These are phyloP conservation scores for Microbotryum intermedium DNA, from an alignment of 1,284 basidiomycete genomes.

Conservation along the genomic window DNA sequence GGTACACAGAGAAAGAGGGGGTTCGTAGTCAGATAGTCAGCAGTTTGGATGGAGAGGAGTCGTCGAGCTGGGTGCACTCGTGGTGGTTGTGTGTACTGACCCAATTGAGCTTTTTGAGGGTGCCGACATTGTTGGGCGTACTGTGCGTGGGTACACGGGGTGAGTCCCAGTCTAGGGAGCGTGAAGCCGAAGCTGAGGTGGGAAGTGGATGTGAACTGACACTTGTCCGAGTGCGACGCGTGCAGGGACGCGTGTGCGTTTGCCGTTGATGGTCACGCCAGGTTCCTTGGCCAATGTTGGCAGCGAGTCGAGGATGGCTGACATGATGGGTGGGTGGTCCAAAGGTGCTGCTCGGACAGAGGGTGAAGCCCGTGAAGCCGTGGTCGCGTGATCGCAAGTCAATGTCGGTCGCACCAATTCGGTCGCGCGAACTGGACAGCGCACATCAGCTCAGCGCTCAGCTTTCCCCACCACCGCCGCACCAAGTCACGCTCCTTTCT, in stretches of 20 bases:
- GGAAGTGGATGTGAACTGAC: slow-evolving; percentile 2
- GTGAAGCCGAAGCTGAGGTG: too few species aligned
- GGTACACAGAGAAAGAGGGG: neutral
- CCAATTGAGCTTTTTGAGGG: slow-evolving; percentile 30
- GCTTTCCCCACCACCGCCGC: too few species aligned
- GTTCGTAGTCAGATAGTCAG: neutral
- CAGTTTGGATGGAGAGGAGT: neutral
- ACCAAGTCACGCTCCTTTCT: too few species aligned
- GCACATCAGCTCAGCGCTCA: too few species aligned
- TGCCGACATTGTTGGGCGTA: slow-evolving; percentile 32
- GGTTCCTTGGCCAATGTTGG: slow-evolving; percentile 15
- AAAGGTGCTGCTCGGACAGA: too few species aligned
- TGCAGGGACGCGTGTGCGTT: slow-evolving; percentile 21
- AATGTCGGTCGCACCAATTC: too few species aligned
- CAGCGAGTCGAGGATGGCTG: slow-evolving; percentile 8
- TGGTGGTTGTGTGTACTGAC: neutral
- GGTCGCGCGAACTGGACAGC: too few species aligned
- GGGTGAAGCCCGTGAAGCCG: too few species aligned
- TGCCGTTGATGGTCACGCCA: slow-evolving; percentile 16
- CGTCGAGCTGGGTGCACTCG: neutral
- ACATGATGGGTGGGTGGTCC: slow-evolving; percentile 7
- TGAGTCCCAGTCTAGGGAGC: too few species aligned
- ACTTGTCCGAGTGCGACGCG: slow-evolving; percentile 20
- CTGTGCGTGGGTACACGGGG: neutral
- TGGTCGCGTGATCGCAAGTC: too few species aligned